A percentile compares a stretch with the other conserved stretches of the same genome.
phyloP scores from a whole-genome alignment of 441 rosid species.

The Erodium chrysanthum region DNA sequence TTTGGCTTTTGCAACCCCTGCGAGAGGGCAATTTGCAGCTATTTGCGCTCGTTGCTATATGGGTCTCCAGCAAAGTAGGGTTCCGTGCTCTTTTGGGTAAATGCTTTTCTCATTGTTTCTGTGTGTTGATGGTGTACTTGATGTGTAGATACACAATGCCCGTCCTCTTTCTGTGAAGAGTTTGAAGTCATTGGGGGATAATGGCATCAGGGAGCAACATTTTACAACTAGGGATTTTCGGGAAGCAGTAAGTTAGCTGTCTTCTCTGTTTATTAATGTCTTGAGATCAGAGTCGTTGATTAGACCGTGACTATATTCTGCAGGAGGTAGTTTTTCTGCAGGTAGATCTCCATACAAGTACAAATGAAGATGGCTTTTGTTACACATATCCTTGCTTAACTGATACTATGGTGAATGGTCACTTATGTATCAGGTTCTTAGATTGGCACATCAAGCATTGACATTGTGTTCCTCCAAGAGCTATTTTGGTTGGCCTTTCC shows the following conservation, averaged over 20 bases:
- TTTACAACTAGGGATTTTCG: slow-evolving; percentile 51
- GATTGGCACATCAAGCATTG: background rate
- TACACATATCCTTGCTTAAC: background rate
- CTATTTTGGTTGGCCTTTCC: background rate
- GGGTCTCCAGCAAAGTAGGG: slow-evolving; percentile 69
- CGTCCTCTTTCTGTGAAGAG: slow-evolving; percentile 37
- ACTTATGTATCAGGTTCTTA: background rate
- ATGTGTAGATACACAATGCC: slow-evolving; percentile 52
- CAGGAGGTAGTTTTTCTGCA: slow-evolving; percentile 65
- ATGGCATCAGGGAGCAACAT: slow-evolving; percentile 46
- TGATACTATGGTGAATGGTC: slow-evolving; percentile 12
- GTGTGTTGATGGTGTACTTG: slow-evolving; percentile 5
- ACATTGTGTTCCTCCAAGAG: background rate
- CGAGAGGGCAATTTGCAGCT: slow-evolving; percentile 64
- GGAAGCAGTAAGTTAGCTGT: slow-evolving; percentile 49
- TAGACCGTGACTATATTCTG: slow-evolving; percentile 11
- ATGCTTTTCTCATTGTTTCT: background rate
- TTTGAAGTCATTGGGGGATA: slow-evolving; percentile 48
- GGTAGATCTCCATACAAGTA: slow-evolving; percentile 29
- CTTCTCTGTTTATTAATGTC: background rate
- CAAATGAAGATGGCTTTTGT: slow-evolving; percentile 6
- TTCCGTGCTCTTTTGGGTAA: background rate
- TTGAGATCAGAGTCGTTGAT: slow-evolving; percentile 13
- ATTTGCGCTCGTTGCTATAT: slow-evolving; percentile 52
- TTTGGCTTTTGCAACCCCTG: slow-evolving; percentile 57